Evolutionary conservation across 345 rosid species (phyloP), one percentile per base, ranked within the genome.

Genomic region (Brassica napus): DNA sequence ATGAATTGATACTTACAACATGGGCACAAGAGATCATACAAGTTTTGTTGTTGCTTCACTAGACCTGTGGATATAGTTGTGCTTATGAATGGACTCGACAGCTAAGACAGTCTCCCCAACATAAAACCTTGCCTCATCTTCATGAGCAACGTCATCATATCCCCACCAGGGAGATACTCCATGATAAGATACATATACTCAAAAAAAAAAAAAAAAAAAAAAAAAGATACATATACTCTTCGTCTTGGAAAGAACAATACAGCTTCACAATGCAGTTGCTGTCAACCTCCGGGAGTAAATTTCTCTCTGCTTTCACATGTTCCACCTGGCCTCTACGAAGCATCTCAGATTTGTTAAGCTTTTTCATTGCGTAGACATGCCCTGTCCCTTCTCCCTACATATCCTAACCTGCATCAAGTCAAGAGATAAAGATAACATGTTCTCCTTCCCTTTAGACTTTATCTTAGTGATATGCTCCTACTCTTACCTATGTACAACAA

Each of bases 321-420:
- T 95, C 99, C 77, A 94, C 99, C 99, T 94, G 98, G 82, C 98
- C 98, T 82, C 98, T 92, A 15, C 97, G 94, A 81, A 94, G 94
- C 98, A 94, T 94, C 88, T 94, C 98, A 57, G 98, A 92, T 78
- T 94, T 94, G 80, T 90, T 92, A 62, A 94, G 95, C 86, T 92
- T 94, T 86, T 94, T 94, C 98, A 94, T 92, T 1, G 97, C 98
- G 80, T 89, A 94, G 31, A 94, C 98, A 84, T 89, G 85, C 55
- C 91, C 87, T 30, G 97, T 91, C 85, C 83, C 86, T 91, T 94
- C 84, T 94, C 98, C 82, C 89, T 89, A 65, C 97, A 92, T 42
- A 92, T 78, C 81, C 97, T 86, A 81, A 94, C 98, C 31, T 44
- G 63, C 54, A 81, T 4, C 3, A 49, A 26, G 7, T 32, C 35